phyloP scores from a whole-genome alignment of 495 filamentous ascomycete species.

The Neurospora tetrasperma region DNA sequence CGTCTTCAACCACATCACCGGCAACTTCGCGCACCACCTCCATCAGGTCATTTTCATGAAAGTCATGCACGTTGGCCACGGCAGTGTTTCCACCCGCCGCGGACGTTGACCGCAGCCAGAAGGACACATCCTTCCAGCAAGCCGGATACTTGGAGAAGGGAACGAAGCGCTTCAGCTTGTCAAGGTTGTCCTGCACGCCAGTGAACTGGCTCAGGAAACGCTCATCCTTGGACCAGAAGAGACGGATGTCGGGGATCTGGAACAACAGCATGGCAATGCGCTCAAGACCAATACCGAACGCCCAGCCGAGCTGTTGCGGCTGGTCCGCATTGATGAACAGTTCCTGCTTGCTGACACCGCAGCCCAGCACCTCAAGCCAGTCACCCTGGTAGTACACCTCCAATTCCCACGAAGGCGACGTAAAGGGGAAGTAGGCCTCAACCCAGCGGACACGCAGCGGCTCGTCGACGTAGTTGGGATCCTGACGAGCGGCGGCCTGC shows the following conservation, averaged over 20 bases:
- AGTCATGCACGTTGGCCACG: conserved; percentile 34
- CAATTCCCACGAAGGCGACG: conserved; percentile 86
- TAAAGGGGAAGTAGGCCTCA: conserved; percentile 95
- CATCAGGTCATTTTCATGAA: conserved; percentile 97
- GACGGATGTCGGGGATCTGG: conserved; percentile 89
- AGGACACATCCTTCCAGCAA: conserved; percentile 84
- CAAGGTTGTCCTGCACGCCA: conserved; percentile 39
- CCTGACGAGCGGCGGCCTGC: conserved; percentile 46
- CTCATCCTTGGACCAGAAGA: conserved; percentile 84
- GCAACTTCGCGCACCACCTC: conserved; percentile 74
- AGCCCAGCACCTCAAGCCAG: conserved; percentile 92
- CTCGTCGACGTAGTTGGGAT: conserved; percentile 41
- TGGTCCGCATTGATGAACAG: conserved; percentile 67
- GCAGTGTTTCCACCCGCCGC: conserved; percentile 37
- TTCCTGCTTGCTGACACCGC: conserved; percentile 78
- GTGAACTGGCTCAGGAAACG: conserved; percentile 77
- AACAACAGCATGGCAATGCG: conserved; percentile 95
- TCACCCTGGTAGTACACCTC: conserved; percentile 91
- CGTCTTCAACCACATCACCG: conserved; percentile 80
- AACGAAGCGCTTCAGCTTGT: conserved; percentile 53
- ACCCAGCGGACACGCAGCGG: conserved; percentile 86
- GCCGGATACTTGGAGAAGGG: conserved; percentile 85
- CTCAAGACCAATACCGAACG: conserved; percentile 88
- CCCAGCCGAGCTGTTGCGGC: conserved; percentile 76
- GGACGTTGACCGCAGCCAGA: conserved; percentile 63